Conservation (phyloP, 2,329 filamentous ascomycete genomes). For the Neobulgaria alba region DNA sequence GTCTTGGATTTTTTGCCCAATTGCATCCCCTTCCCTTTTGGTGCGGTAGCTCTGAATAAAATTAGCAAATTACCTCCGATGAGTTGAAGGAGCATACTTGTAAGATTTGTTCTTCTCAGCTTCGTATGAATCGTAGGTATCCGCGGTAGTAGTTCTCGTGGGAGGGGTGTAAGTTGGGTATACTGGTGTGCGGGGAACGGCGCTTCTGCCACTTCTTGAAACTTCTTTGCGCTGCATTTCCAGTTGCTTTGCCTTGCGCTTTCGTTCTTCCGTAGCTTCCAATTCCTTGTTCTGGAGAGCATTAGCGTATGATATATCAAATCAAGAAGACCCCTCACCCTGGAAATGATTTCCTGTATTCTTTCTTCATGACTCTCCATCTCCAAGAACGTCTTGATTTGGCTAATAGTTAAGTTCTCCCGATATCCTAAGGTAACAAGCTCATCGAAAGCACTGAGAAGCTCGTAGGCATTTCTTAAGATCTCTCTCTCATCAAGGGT, state of each 20-base stretch:
- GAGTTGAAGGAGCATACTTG: slow-evolving; percentile 43
- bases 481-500: slow-evolving; percentile 95
- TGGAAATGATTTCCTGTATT: slow-evolving; percentile 95
- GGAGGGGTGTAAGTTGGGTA: slow-evolving; percentile 88
- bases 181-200: slow-evolving; percentile 63
- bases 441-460: slow-evolving; percentile 95
- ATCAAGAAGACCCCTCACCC: slow-evolving; percentile 43
- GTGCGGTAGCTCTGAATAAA: slow-evolving; percentile 45
- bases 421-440: slow-evolving; percentile 91
- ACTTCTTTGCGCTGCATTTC: slow-evolving; percentile 98
- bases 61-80: slow-evolving; percentile 19
- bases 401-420: slow-evolving; percentile 90
- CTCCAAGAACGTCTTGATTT: slow-evolving; percentile 98
- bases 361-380: slow-evolving; percentile 99
- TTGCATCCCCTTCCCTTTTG: slow-evolving; percentile 97
- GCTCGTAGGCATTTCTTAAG: slow-evolving; percentile 85
- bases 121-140: slow-evolving; percentile 90
- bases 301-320: slow-evolving; percentile 19
- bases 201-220: slow-evolving; percentile 62
- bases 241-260: slow-evolving; percentile 95
- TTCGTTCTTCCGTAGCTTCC: slow-evolving; percentile 95
- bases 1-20: slow-evolving; percentile 98
- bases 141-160: slow-evolving; percentile 60
- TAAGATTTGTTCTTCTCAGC: slow-evolving; percentile 93
- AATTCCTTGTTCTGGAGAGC: slow-evolving; percentile 85